A percentile compares a stretch with the other conserved stretches of the same genome.
phyloP scores from a whole-genome alignment of 192 early-diverging fungal genomes.

The Mortierella antarctica region DNA sequence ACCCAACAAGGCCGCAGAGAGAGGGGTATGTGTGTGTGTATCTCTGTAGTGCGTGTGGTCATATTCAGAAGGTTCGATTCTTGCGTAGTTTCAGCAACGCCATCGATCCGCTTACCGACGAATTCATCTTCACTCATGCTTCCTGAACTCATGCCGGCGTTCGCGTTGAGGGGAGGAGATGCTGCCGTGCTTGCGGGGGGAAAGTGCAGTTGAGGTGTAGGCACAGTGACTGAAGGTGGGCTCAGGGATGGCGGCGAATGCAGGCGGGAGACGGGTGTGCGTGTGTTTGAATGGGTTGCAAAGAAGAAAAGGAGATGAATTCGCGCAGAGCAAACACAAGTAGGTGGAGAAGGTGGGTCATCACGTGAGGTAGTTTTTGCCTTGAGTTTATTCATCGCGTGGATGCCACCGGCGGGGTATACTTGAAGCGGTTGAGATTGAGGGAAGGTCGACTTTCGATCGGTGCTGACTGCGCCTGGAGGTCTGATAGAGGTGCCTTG shows the following conservation, averaged over 20 bases:
- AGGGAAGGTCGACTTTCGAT: background rate
- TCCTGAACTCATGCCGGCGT: conserved; percentile 32
- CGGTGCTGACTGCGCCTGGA: background rate
- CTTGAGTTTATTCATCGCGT: no score
- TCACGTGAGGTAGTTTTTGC: background rate
- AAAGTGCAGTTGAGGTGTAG: background rate
- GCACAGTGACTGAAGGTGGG: background rate
- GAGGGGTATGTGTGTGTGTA: no score
- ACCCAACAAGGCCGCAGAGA: no score
- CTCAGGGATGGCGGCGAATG: background rate
- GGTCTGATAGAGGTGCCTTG: no score
- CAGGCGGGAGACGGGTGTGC: background rate
- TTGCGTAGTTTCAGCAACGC: background rate
- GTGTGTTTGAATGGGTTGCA: background rate
- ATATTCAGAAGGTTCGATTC: no score
- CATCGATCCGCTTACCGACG: conserved; percentile 22
- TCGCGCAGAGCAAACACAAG: no score
- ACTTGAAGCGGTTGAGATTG: conserved; percentile 30
- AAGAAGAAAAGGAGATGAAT: background rate
- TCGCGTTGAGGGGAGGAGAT: background rate
- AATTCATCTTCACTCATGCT: conserved; percentile 50
- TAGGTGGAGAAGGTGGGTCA: background rate
- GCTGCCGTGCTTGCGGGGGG: background rate
- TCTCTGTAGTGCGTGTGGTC: no score
- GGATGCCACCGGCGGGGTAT: conserved; percentile 8